A percentile compares a stretch with the other conserved stretches of the same genome.
Evolutionary conservation across 129 eudicot genomes (phyloP).

Genomic region (Escallonia rubra): DNA sequence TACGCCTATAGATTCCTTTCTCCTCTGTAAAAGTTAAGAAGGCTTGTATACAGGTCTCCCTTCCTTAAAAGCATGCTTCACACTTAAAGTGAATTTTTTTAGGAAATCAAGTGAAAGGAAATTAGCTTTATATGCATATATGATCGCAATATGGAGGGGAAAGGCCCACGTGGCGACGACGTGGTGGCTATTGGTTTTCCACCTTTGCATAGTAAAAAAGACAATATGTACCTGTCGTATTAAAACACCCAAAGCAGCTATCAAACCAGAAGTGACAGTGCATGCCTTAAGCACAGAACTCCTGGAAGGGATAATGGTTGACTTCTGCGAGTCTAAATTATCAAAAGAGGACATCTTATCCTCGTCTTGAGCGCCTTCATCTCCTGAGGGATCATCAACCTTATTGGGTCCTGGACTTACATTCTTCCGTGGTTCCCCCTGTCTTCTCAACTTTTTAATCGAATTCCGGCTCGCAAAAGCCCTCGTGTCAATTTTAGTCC

Average conservation of each 20-base stretch:
- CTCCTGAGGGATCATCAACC: constrained; percentile 13
- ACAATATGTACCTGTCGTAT: constrained; percentile 66
- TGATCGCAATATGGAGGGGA: too few relatives aligned
- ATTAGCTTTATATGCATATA: too few relatives aligned
- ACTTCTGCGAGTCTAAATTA: constrained; percentile 29
- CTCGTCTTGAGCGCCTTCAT: constrained; percentile 13
- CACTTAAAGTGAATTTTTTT: too few relatives aligned
- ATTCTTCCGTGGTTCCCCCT: constrained; percentile 21
- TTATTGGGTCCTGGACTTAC: constrained; percentile 24
- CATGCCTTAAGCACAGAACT: constrained; percentile 81
- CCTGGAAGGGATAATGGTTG: constrained; percentile 52
- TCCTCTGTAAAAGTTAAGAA: background rate
- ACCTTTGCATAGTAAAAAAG: background rate
- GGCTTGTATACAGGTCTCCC: too few relatives aligned
- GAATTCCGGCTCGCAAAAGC: constrained; percentile 53
- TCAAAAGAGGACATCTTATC: constrained; percentile 17
- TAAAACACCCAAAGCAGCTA: constrained; percentile 54
- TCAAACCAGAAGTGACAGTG: constrained; percentile 59
- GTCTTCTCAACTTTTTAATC: constrained; percentile 42
- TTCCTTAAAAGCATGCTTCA: too few relatives aligned
- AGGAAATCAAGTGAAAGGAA: too few relatives aligned
- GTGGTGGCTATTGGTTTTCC: background rate
- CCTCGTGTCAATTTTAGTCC: constrained; percentile 23
- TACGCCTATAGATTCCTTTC: background rate
- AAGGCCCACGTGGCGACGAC: too few relatives aligned